These are phyloP conservation scores for Baorangia bicolor DNA, from an alignment of 768 basidiomycete species.

Conservation along the genomic window DNA sequence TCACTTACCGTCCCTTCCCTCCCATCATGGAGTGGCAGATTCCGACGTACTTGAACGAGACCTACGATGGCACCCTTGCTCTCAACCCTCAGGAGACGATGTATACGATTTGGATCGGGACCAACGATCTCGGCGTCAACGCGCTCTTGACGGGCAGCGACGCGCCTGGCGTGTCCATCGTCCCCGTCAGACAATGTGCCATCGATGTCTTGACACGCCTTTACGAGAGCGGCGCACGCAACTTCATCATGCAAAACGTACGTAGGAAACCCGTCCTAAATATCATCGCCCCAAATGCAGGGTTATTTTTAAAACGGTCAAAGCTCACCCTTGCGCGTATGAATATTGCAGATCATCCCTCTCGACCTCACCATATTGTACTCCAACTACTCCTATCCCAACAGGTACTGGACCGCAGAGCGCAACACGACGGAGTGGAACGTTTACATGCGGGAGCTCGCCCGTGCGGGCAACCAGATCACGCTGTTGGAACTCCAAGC, in stretches of 20 bases:
- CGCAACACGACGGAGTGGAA: constrained; percentile 60
- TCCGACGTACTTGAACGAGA: constrained; percentile 48
- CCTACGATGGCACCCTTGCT: constrained; percentile 39
- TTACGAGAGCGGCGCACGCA: constrained; percentile 58
- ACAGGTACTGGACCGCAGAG: constrained; percentile 47
- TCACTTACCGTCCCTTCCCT: constrained; percentile 59
- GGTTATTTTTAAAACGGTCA: background rate
- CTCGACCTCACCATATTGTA: constrained; percentile 51
- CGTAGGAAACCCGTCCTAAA: constrained; percentile 15
- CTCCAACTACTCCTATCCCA: constrained; percentile 45
- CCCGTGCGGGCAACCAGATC: constrained; percentile 50
- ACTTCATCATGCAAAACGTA: constrained; percentile 71
- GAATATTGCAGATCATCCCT: constrained; percentile 54
- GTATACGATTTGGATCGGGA: constrained; percentile 69
- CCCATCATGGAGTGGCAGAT: constrained; percentile 49
- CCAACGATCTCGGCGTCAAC: constrained; percentile 58
- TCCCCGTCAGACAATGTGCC: constrained; percentile 56
- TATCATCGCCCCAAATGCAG: background rate
- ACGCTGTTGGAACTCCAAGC: constrained; percentile 50
- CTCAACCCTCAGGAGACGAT: constrained; percentile 45
- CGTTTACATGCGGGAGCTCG: constrained; percentile 53
- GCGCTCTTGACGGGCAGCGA: constrained; percentile 54
- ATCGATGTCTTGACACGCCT: constrained; percentile 58
- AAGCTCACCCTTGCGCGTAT: background rate
- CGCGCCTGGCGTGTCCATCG: constrained; percentile 47